Conservation (phyloP, 1,284 basidiomycete species). For the Kalmanozyma brasiliensis region DNA sequence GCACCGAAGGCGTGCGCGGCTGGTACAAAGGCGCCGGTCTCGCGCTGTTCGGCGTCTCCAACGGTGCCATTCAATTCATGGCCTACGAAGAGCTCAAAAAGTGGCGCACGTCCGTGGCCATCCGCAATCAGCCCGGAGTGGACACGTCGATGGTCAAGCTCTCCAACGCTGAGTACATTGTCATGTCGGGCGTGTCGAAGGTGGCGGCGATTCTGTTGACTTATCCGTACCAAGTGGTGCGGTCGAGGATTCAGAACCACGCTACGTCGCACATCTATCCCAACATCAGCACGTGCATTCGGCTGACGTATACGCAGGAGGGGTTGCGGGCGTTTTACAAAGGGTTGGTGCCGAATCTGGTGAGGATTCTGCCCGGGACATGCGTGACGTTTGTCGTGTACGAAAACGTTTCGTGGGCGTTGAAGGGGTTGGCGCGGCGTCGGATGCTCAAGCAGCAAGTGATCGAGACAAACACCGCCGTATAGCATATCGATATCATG, state of each 20-base stretch:
- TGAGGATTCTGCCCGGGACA: constrained; percentile 93
- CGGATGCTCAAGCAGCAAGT: constrained; percentile 18
- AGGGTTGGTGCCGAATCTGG: constrained; percentile 93
- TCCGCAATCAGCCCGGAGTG: constrained; percentile 9
- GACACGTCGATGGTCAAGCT: constrained; percentile 45
- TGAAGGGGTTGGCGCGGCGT: constrained; percentile 41
- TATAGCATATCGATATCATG: constrained; percentile 4
- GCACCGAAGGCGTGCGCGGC: constrained; percentile 77
- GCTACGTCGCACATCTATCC: constrained; percentile 73
- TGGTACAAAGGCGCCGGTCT: constrained; percentile 88
- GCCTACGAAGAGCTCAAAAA: constrained; percentile 94
- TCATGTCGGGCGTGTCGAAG: constrained; percentile 92
- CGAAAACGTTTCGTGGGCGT: constrained; percentile 75
- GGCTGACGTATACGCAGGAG: constrained; percentile 82
- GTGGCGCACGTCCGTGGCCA: constrained; percentile 73
- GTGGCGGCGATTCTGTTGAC: constrained; percentile 84
- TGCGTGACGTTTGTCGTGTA: constrained; percentile 99
- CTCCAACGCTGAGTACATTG: constrained; percentile 86
- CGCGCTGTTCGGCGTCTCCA: constrained; percentile 91
- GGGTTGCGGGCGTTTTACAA: constrained; percentile 90
- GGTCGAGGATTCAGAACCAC: constrained; percentile 85
- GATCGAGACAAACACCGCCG: constrained; percentile 8
- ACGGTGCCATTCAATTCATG: constrained; percentile 96
- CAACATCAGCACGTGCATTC: constrained; percentile 81
- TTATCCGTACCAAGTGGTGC: constrained; percentile 97